Evolutionary conservation across 768 basidiomycete species (phyloP).

Genomic region (Suillus sp.): DNA sequence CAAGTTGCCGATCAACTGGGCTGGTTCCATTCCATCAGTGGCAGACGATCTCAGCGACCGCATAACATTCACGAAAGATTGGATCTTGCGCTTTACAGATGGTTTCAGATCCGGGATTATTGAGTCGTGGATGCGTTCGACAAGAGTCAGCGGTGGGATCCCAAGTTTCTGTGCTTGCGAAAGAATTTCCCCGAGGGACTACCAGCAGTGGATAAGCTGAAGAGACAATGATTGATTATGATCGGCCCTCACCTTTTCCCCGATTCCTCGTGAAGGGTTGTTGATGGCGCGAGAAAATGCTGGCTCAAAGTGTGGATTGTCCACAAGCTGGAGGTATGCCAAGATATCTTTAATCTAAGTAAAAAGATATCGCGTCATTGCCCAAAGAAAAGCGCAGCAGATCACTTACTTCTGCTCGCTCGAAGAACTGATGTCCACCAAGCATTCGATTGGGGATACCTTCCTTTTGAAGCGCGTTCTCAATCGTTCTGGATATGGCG

Average conservation of each 20-base stretch:
- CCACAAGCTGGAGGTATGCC: constrained; percentile 80
- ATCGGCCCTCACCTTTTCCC: constrained; percentile 61
- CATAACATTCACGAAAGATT: constrained; percentile 59
- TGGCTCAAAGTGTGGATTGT: constrained; percentile 67
- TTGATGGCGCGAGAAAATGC: constrained; percentile 77
- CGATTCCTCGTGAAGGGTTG: constrained; percentile 69
- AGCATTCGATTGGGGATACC: constrained; percentile 79
- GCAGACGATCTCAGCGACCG: constrained; percentile 54
- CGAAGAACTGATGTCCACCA: constrained; percentile 85
- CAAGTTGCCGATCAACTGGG: constrained; percentile 61
- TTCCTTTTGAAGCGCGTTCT: constrained; percentile 73
- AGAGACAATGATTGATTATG: not conserved
- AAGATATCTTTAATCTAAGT: constrained; percentile 76
- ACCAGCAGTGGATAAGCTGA: constrained; percentile 1
- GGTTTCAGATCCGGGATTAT: constrained; percentile 66
- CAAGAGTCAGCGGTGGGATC: constrained; percentile 56
- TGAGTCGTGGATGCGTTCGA: constrained; percentile 65
- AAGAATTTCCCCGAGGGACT: constrained; percentile 66
- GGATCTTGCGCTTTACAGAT: constrained; percentile 62
- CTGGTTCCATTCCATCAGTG: constrained; percentile 57
- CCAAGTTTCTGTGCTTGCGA: constrained; percentile 52
- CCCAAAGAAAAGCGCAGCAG: not conserved
- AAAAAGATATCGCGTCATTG: not conserved
- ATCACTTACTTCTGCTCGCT: constrained; percentile 67
- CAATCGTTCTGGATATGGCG: constrained; percentile 74